Conservation (phyloP, 2,329 filamentous ascomycete genomes). For the Cladophialophora carrionii region DNA sequence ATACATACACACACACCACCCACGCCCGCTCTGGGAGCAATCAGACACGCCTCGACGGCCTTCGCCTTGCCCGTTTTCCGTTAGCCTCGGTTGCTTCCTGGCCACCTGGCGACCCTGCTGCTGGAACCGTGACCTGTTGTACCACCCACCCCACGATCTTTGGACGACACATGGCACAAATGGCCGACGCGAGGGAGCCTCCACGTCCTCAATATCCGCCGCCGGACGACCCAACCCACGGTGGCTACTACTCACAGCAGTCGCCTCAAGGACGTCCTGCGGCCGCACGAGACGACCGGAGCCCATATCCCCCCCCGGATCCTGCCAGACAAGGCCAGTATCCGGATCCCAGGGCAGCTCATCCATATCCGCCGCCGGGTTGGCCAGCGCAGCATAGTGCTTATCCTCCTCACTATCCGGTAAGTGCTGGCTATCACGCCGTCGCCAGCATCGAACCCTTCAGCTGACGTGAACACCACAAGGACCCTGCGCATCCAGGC, state of each 20-base stretch:
- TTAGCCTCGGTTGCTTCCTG: conserved; percentile 37
- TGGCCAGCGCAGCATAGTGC: conserved; percentile 39
- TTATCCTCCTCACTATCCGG: conserved; percentile 44
- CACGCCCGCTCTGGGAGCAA: conserved; percentile 32
- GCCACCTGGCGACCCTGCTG: conserved; percentile 31
- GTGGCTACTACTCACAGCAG: conserved; percentile 36
- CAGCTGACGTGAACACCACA: conserved; percentile 20
- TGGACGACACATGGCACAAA: conserved; percentile 37
- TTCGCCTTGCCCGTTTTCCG: conserved; percentile 33
- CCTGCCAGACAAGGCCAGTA: conserved; percentile 52
- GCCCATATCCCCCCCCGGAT: conserved; percentile 42
- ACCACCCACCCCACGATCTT: conserved; percentile 28
- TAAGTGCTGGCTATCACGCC: conserved; percentile 39
- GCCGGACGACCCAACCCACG: conserved; percentile 33
- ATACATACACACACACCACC: conserved; percentile 1
- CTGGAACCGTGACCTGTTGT: conserved; percentile 22
- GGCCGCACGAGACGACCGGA: conserved; percentile 33
- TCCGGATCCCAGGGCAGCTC: conserved; percentile 46
- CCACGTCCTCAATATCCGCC: conserved; percentile 36
- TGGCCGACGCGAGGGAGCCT: conserved; percentile 34
- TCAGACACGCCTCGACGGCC: conserved; percentile 31
- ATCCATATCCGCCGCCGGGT: conserved; percentile 43
- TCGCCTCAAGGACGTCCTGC: conserved; percentile 29
- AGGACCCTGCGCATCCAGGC: conserved; percentile 37
- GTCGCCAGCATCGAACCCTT: conserved; percentile 5